Evolutionary conservation across 2,329 filamentous ascomycete genomes (phyloP).

Genomic region (Emericellopsis atlantica): DNA sequence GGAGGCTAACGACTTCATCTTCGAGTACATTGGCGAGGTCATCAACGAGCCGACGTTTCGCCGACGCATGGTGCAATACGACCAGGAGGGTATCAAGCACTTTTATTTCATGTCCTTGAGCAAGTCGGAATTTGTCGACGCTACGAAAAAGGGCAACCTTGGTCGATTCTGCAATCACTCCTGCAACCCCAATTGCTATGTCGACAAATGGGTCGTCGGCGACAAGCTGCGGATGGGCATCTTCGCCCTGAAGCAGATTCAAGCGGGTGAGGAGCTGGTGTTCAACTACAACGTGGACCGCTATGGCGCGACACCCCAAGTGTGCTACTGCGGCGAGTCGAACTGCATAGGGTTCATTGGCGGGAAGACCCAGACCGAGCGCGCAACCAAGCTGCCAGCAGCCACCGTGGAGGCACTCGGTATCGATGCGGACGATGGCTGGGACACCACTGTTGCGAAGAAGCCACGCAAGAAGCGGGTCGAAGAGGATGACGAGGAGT

Average conservation of each 20-base stretch:
- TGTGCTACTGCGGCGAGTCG: slow-evolving; percentile 87
- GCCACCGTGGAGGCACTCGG: slow-evolving; percentile 89
- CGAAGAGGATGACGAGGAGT: slow-evolving; percentile 88
- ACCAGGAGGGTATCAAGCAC: slow-evolving; percentile 93
- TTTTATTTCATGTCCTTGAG: slow-evolving; percentile 99
- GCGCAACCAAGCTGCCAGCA: slow-evolving; percentile 80
- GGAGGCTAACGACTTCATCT: slow-evolving; percentile 80
- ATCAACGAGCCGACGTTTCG: slow-evolving; percentile 89
- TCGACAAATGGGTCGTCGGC: slow-evolving; percentile 98
- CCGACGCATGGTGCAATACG: slow-evolving; percentile 82
- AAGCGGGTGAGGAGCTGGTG: slow-evolving; percentile 84
- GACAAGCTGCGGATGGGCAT: slow-evolving; percentile 98
- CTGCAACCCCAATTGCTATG: slow-evolving; percentile 96
- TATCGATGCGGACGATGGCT: slow-evolving; percentile 83
- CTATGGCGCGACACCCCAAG: slow-evolving; percentile 92
- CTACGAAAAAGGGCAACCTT: slow-evolving; percentile 90
- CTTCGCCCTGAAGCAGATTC: slow-evolving; percentile 76
- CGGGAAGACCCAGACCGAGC: slow-evolving; percentile 93
- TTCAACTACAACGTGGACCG: slow-evolving; percentile 99
- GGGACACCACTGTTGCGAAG: slow-evolving; percentile 83
- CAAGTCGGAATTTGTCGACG: slow-evolving; percentile 93
- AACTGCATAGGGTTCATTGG: slow-evolving; percentile 97
- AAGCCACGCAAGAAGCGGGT: slow-evolving; percentile 87
- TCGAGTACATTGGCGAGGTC: slow-evolving; percentile 96
- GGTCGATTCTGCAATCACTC: slow-evolving; percentile 98